Evolutionary conservation across 2,329 filamentous ascomycete species (phyloP), one percentile per base, ranked within the genome.

Genomic region (Venturia asperata): DNA sequence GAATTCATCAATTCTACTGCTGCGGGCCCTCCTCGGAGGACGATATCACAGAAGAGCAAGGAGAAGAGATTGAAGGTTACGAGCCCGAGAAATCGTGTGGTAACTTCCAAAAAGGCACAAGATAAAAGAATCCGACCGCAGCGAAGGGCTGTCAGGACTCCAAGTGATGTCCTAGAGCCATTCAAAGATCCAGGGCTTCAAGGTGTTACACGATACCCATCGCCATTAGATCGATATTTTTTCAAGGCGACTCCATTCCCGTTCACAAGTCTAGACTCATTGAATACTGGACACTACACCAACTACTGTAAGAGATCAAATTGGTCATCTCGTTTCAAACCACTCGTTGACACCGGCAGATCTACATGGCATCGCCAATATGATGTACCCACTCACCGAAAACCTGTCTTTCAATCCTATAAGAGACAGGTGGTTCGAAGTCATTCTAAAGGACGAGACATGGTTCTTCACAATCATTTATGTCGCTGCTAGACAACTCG

Each of bases 381-480:
- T 42, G 37, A 42, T 61, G 39, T 61, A 61, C 34, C 60, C 60
- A 2, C 42, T 61, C 13, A 9, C 37, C 2, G 60, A 43, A 42
- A 42, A 45, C 6, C 17, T 61, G 37, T 2, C 60, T 10, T 61
- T 61, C 60, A 61, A 61, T 17, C 60, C 60, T 19, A 61, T 61
- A 17, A 24, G 60, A 43, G 60, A 61, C n/a, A 24, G 60, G n/a
- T 61, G 60, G 39, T 61, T 61, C n/a, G 42, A 61, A 42, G 37
- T 61, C 21, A 45, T 45, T 27, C 21, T 61, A 3, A n/a, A 27
- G 19, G 42, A 61, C 42, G 60, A 61, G n/a, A 61, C 60, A 39
- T 61, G 60, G 60, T 61, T 61, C 27, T 45, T 61, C 27, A 61
- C 60, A 1, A 61, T 61, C 37, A 61, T 61, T 21, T 61, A 61